Evolutionary conservation across 495 filamentous ascomycete species (phyloP).

Genomic region (Pseudoneurospora amorphoporcata): DNA sequence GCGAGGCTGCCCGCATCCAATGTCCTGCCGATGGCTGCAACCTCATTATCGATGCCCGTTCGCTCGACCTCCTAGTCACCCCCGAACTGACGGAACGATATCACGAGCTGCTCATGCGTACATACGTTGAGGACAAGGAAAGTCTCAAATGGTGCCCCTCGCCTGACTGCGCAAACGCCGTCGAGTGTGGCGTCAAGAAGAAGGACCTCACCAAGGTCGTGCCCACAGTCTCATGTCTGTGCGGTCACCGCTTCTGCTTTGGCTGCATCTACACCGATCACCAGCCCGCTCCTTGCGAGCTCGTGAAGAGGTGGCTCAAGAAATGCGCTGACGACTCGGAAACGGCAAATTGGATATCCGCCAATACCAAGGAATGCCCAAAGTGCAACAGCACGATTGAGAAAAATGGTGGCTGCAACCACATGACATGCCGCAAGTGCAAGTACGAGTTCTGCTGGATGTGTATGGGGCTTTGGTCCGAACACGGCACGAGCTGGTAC

Average conservation of each 20-base stretch:
- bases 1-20: conserved; percentile 87
- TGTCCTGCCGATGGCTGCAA: conserved; percentile 83
- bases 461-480: conserved; percentile 98
- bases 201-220: conserved; percentile 76
- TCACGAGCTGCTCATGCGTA: conserved; percentile 75
- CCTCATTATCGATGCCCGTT: conserved; percentile 83
- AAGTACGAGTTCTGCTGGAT: conserved; percentile 99
- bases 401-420: conserved; percentile 98
- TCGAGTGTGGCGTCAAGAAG: conserved; percentile 79
- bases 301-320: conserved; percentile 95
- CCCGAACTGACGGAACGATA: conserved; percentile 67
- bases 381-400: conserved; percentile 94
- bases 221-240: conserved; percentile 77
- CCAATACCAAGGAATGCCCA: conserved; percentile 96
- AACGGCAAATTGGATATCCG: conserved; percentile 98
- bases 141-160: conserved; percentile 95
- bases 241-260: conserved; percentile 85
- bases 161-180: conserved; percentile 84
- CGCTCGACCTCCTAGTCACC: conserved; percentile 72
- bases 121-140: conserved; percentile 94
- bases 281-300: conserved; percentile 79
- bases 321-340: conserved; percentile 98
- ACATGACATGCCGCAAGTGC: conserved; percentile 99
- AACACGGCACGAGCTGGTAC: conserved; percentile 99
- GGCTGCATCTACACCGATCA: conserved; percentile 91